Evolutionary conservation across 805 yeast species (phyloP).

Genomic region (Saccharomyces kudriavzevii): DNA sequence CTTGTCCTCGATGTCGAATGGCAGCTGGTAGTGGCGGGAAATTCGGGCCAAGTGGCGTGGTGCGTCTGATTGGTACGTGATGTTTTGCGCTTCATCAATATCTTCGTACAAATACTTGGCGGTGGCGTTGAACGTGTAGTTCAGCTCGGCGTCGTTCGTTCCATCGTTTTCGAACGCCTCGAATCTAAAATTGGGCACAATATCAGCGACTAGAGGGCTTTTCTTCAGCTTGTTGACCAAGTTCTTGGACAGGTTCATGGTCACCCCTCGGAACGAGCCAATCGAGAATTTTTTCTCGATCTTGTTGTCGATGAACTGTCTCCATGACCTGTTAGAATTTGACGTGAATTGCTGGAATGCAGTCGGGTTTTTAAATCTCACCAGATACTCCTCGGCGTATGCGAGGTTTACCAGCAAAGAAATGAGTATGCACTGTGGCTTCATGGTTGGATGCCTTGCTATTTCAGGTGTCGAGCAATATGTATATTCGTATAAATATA

Average conservation of each 20-base stretch:
- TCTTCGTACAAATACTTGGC: background rate
- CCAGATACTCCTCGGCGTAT: constrained; percentile 34
- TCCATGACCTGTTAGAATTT: constrained; percentile 33
- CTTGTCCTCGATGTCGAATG: constrained; percentile 17
- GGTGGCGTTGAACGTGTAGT: background rate
- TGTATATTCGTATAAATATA: no score
- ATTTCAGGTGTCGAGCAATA: background rate
- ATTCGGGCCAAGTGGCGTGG: constrained; percentile 65
- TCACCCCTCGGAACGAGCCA: constrained; percentile 64
- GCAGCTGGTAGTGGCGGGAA: constrained; percentile 40
- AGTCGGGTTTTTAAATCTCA: constrained; percentile 44
- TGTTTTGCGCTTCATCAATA: background rate
- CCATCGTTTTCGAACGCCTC: constrained; percentile 43
- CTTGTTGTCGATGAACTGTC: constrained; percentile 38
- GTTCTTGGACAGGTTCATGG: constrained; percentile 49
- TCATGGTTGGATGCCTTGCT: background rate
- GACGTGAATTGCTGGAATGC: constrained; percentile 42
- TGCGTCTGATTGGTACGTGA: constrained; percentile 34
- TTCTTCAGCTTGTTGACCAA: constrained; percentile 39
- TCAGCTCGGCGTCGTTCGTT: background rate
- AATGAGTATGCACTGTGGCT: background rate
- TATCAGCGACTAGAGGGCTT: constrained; percentile 59
- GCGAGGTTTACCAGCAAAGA: constrained; percentile 3
- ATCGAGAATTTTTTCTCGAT: constrained; percentile 50
- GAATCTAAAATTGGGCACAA: constrained; percentile 59